phyloP scores from a whole-genome alignment of 345 rosid genomes.

The Eucalyptus sp. region DNA sequence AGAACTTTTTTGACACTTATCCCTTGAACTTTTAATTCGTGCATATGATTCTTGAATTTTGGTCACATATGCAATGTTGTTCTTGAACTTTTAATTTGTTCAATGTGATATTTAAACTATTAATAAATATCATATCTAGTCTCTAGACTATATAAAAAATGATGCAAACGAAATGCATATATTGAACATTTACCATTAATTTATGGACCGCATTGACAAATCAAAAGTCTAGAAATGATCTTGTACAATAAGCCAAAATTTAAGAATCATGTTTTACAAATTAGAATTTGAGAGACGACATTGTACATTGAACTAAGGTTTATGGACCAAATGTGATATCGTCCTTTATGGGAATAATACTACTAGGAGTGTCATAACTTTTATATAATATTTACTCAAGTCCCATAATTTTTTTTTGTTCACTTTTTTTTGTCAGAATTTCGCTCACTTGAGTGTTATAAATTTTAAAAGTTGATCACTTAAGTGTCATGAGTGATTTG shows the following conservation, averaged over 20 bases:
- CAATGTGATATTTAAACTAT: accelerated
- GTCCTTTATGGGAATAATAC: background rate
- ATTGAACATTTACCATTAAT: background rate
- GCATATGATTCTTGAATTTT: background rate
- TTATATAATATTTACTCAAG: background rate
- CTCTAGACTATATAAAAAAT: background rate
- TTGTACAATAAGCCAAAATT: background rate
- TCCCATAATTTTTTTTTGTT: no score
- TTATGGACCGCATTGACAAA: background rate
- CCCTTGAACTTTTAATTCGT: accelerated
- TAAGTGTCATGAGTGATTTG: accelerated
- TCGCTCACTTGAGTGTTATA: accelerated
- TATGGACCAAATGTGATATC: background rate
- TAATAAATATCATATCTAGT: background rate
- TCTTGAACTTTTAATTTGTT: accelerated
- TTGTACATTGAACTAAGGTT: background rate
- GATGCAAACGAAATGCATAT: background rate
- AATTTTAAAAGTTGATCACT: no score
- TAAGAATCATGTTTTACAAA: accelerated
- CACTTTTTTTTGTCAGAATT: no score
- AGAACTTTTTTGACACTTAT: accelerated
- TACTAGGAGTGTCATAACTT: background rate
- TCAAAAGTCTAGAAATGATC: accelerated
- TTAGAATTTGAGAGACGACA: accelerated
- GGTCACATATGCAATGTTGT: no score